A percentile compares a stretch with the other conserved stretches of the same genome.
Evolutionary conservation across 352 stramenopile genomes (phyloP).

Genomic region (Peronospora destructor): DNA sequence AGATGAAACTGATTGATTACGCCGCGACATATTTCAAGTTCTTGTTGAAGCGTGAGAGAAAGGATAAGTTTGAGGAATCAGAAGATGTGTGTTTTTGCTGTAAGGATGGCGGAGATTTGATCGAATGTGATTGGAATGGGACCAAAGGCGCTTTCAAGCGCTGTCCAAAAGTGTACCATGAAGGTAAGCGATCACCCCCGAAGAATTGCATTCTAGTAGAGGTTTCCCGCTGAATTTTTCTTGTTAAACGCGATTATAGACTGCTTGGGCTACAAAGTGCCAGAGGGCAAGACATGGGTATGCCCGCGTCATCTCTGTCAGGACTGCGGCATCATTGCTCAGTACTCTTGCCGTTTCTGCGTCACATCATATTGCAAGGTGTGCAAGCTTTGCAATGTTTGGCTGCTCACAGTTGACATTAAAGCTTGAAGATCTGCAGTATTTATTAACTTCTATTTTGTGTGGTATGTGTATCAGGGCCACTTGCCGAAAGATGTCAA

Average conservation of each 20-base stretch:
- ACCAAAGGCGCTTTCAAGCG: constrained; percentile 28
- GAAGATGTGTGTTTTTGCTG: constrained; percentile 84
- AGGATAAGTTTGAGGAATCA: constrained; percentile 35
- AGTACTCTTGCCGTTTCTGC: constrained; percentile 59
- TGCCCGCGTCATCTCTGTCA: constrained; percentile 66
- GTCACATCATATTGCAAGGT: constrained; percentile 68
- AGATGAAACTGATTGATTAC: constrained; percentile 61
- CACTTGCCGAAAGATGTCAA: constrained; percentile 42
- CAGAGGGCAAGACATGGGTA: constrained; percentile 50
- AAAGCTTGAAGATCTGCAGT: neutral
- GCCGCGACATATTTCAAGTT: constrained; percentile 63
- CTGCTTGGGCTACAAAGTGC: constrained; percentile 56
- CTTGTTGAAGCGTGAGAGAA: constrained; percentile 37
- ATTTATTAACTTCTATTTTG: neutral
- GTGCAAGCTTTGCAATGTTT: neutral
- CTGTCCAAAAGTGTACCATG: constrained; percentile 79
- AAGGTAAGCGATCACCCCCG: constrained; percentile 29
- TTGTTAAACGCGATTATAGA: constrained; percentile 26
- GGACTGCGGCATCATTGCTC: constrained; percentile 50
- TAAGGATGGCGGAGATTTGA: constrained; percentile 71
- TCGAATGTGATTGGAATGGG: constrained; percentile 72
- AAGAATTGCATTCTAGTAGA: neutral
- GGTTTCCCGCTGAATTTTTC: constrained; percentile 1
- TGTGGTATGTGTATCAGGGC: constrained; percentile 21
- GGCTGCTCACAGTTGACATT: neutral